Percentiles rank a stretch among this genome's conserved stretches.
Evolutionary conservation across 768 basidiomycete species (phyloP).

Genomic region (Tulasnella sp.): DNA sequence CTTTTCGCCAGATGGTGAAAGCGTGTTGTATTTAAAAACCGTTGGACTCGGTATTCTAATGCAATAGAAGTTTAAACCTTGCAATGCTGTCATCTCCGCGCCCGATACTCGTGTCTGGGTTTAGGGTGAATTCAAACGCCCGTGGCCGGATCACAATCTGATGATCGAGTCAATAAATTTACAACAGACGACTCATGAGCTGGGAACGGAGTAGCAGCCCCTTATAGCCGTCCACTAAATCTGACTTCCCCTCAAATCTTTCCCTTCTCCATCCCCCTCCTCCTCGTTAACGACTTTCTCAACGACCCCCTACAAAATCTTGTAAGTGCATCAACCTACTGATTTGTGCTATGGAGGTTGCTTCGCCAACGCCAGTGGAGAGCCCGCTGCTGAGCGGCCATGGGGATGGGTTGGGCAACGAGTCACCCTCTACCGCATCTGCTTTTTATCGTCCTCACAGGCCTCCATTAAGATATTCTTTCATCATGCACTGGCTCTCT

Average conservation of each 20-base stretch:
- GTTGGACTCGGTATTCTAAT: no score
- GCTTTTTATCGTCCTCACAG: neutral
- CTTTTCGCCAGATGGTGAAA: no score
- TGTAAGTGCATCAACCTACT: neutral
- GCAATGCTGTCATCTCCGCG: no score
- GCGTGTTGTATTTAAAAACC: no score
- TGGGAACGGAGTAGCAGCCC: neutral
- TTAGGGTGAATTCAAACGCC: neutral
- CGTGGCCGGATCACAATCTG: neutral
- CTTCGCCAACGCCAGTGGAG: no score
- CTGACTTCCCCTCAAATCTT: conserved; percentile 1
- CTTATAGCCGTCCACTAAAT: conserved; percentile 11
- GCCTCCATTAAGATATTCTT: neutral
- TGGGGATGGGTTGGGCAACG: no score
- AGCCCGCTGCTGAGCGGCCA: no score
- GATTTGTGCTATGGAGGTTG: neutral
- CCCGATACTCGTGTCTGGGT: neutral
- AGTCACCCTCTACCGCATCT: neutral
- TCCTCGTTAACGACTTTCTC: conserved; percentile 4
- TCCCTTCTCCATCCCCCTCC: neutral
- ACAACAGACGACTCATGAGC: no score
- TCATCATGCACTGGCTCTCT: neutral
- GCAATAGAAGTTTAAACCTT: no score
- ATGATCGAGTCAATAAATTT: neutral
- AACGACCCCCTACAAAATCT: neutral